Evolutionary conservation across 192 early-diverging fungal species (phyloP).

Genomic region (Coemansia furcata): DNA sequence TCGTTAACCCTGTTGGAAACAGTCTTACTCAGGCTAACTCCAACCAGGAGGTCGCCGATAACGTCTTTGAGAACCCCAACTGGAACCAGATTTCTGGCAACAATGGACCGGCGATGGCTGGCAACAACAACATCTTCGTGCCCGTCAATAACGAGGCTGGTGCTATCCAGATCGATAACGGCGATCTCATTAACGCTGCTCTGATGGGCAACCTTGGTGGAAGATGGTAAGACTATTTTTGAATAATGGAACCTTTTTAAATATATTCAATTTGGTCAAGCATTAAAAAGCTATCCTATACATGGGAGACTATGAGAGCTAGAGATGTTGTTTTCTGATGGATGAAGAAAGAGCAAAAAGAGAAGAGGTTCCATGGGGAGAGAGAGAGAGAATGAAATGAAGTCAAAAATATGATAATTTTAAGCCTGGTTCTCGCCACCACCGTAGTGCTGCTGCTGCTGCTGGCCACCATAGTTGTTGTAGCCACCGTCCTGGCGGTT

Average conservation of each 20-base stretch:
- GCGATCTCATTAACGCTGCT: constrained; percentile 28
- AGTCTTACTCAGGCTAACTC: constrained; percentile 36
- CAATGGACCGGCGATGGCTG: constrained; percentile 44
- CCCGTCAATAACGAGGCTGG: constrained; percentile 46
- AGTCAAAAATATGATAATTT: constrained; percentile 1
- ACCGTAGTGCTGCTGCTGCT: constrained; percentile 12
- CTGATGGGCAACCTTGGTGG: constrained; percentile 10
- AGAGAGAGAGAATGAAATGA: background rate
- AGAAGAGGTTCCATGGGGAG: constrained; percentile 2
- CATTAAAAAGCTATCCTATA: constrained; percentile 6
- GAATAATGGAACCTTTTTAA: background rate
- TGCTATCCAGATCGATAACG: constrained; percentile 50
- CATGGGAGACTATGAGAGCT: background rate
- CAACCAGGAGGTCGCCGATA: constrained; percentile 44
- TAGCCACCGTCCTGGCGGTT: constrained; percentile 4
- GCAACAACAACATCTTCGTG: constrained; percentile 41
- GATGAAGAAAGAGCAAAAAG: background rate
- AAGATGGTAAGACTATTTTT: background rate
- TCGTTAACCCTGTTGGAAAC: constrained; percentile 45
- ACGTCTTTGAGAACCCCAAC: constrained; percentile 44
- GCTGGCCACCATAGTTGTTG: constrained; percentile 9
- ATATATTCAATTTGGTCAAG: background rate
- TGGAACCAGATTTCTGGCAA: constrained; percentile 43
- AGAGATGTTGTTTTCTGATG: background rate
- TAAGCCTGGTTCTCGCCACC: constrained; percentile 20